Evolutionary conservation across 441 rosid genomes (phyloP).

Genomic region (Brassica balearica): DNA sequence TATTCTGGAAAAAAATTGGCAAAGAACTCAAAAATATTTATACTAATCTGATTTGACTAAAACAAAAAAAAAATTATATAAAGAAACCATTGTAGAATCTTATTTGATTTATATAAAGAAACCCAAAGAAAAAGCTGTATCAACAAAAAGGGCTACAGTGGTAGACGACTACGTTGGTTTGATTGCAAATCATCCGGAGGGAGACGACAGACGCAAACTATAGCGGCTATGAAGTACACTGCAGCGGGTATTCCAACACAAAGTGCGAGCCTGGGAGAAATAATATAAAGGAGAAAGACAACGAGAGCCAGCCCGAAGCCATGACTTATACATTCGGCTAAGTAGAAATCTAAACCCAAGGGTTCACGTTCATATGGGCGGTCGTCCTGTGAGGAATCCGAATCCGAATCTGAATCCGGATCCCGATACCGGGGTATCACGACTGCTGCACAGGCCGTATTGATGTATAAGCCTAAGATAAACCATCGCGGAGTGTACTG

Average conservation of each 20-base stretch:
- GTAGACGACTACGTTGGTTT: too few species aligned
- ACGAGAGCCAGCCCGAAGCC: not conserved
- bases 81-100: too few species aligned
- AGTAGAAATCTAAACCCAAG: not conserved
- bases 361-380: not conserved
- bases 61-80: too few species aligned
- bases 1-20: too few species aligned
- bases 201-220: not conserved
- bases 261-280: not conserved
- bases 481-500: not conserved
- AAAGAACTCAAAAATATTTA: too few species aligned
- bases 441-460: not conserved
- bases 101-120: too few species aligned
- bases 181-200: too few species aligned
- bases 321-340: not conserved
- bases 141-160: too few species aligned
- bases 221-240: not conserved
- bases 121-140: too few species aligned
- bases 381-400: too few species aligned
- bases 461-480: not conserved
- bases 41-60: too few species aligned
- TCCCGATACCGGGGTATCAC: not conserved
- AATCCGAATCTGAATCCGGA: too few species aligned
- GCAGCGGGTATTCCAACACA: not conserved
- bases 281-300: not conserved